These are phyloP conservation scores for Backusella liffmaniae DNA, from an alignment of 192 early-diverging fungal species.

Conservation along the genomic window DNA sequence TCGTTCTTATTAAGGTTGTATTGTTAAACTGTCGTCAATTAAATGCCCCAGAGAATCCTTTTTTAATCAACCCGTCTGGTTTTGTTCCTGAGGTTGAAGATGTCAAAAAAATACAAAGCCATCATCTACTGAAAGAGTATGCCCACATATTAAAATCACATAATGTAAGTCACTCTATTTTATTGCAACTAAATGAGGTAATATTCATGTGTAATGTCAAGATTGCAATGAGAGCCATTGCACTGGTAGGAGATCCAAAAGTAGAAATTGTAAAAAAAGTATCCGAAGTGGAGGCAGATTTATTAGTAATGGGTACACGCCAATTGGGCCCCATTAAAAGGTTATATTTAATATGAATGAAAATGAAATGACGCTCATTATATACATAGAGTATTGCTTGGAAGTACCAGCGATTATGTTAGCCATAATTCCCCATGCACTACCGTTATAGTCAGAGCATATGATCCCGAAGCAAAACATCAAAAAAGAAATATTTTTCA, in stretches of 20 bases:
- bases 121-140: slow-evolving; percentile 15
- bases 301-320: slow-evolving; percentile 57
- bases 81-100: slow-evolving; percentile 23
- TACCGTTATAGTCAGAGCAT: slow-evolving; percentile 30
- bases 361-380: not conserved
- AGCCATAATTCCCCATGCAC: slow-evolving; percentile 41
- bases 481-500: not conserved
- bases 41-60: slow-evolving; percentile 13
- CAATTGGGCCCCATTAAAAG: slow-evolving; percentile 53
- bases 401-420: slow-evolving; percentile 47
- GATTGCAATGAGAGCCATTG: slow-evolving; percentile 43
- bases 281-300: slow-evolving; percentile 46
- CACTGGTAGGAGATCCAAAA: slow-evolving; percentile 57
- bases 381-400: slow-evolving; percentile 35
- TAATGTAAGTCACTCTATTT: not conserved
- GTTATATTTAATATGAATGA: not conserved
- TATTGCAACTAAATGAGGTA: no score
- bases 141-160: slow-evolving; percentile 14
- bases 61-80: slow-evolving; percentile 21
- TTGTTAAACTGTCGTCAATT: slow-evolving; percentile 16
- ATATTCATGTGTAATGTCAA: not conserved
- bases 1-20: not conserved
- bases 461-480: slow-evolving; percentile 12
- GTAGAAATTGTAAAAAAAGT: slow-evolving; percentile 59
- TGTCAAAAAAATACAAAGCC: slow-evolving; percentile 13